Evolutionary conservation across 805 yeast genomes (phyloP), one percentile per base, ranked within the genome.

Genomic region (Starmera caribaea): DNA sequence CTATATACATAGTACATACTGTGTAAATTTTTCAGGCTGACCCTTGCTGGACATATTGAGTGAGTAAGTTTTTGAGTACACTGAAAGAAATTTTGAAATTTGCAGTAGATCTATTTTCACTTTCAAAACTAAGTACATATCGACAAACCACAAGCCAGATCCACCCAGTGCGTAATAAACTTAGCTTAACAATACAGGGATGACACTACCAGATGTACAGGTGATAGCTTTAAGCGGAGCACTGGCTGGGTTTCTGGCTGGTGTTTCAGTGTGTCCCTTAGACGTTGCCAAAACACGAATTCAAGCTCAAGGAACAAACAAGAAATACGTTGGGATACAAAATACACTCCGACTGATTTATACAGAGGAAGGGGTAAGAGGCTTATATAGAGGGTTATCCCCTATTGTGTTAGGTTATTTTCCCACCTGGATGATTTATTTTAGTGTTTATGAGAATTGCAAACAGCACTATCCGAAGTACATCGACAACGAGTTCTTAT

Each of bases 341-440:
- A 77, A 79, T 6, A 84, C 95, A 0, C 62, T 88, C 55, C 54
- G 64, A 17, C 69, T 80, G 2, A 89, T 90, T 15, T 62, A 76
- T 42, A 58, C 61, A 31, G 90, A 88, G 41, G 97, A 89, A 62
- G 96, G 97, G 9, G 50, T 77, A 2, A 61, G 74, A 32, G 97
- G 97, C 0, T 66, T 92, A 12, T 92, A 92, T 57, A 67, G 95
- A 45, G 98, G 98, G 5, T 63, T 92, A 17, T 81, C 81, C 2
- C 97, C 98, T n/a, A 87, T 90, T 32, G 73, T 90, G 1, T 61
- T 90, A 38, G 98, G 98, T 0, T 92, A 92, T 60, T 78, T 92
- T 51, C 98, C 98, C 13, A 87, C 97, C 0, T 92, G 98, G 98
- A 88, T 88, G 70, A 84, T 92, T 36, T 92, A 92, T 58, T 92